Conservation (phyloP, 2,329 filamentous ascomycete species). For the Keithomyces neogunnii region DNA sequence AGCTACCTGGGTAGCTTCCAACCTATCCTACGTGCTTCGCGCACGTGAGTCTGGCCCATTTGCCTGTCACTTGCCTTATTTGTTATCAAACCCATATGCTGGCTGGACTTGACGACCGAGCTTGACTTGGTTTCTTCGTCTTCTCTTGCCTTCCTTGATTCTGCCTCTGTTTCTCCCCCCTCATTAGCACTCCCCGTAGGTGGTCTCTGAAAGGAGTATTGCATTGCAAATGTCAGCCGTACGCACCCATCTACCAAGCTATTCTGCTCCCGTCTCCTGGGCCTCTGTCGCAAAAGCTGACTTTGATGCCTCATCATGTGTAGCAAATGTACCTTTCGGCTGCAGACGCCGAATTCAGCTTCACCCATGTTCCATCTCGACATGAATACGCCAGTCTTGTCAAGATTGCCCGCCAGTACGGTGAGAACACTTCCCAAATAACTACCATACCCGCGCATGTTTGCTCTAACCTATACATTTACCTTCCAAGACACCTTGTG, state of each 20-base stretch:
- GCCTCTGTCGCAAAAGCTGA: background rate
- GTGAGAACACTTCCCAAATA: background rate
- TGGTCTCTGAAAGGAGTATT: background rate
- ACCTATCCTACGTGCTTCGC: too few relatives aligned
- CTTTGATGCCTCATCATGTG: background rate
- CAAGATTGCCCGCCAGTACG: background rate
- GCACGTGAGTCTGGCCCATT: conserved; percentile 2
- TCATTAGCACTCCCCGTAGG: background rate
- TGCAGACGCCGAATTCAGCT: background rate
- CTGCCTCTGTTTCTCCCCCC: background rate
- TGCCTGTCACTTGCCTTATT: background rate
- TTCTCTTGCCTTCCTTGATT: background rate
- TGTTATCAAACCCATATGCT: background rate
- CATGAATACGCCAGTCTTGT: conserved; percentile 3
- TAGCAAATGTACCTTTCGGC: background rate
- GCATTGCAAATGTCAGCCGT: background rate
- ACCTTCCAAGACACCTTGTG: background rate
- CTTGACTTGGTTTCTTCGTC: background rate
- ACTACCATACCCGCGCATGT: background rate
- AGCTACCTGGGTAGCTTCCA: too few relatives aligned
- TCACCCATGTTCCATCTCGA: background rate
- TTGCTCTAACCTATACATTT: background rate
- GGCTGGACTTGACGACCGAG: background rate
- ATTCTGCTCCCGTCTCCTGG: background rate
- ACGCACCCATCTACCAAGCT: background rate